phyloP scores from a whole-genome alignment of 2,329 filamentous ascomycete genomes.

The Calonectria pteridis region DNA sequence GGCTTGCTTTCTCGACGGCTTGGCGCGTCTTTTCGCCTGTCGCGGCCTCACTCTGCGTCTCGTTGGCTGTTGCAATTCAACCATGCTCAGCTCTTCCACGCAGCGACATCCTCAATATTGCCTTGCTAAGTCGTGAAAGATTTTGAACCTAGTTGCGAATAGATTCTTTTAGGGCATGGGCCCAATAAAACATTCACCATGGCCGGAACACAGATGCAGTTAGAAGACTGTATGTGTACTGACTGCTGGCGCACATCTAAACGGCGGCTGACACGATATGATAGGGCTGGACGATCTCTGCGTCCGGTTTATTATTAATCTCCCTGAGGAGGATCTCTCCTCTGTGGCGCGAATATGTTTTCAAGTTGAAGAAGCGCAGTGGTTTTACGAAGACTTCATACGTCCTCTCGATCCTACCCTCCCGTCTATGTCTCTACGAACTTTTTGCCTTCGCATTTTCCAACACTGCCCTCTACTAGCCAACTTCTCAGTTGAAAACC shows the following conservation, averaged over 20 bases:
- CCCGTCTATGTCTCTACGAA: slow-evolving; percentile 86
- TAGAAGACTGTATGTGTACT: slow-evolving; percentile 83
- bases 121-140: slow-evolving; percentile 48
- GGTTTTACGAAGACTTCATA: slow-evolving; percentile 99
- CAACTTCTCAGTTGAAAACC: slow-evolving; percentile 81
- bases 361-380: slow-evolving; percentile 98
- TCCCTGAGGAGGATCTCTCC: slow-evolving; percentile 89
- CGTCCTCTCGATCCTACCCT: slow-evolving; percentile 87
- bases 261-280: slow-evolving; percentile 38
- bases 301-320: slow-evolving; percentile 97
- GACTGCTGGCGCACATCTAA: slow-evolving; percentile 23
- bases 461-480: slow-evolving; percentile 92
- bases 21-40: slow-evolving; percentile 46
- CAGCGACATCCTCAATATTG: slow-evolving; percentile 46
- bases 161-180: slow-evolving; percentile 45
- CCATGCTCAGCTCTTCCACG: slow-evolving; percentile 50
- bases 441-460: slow-evolving; percentile 91
- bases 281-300: slow-evolving; percentile 96
- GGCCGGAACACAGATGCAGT: slow-evolving; percentile 82
- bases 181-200: slow-evolving; percentile 66
- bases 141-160: slow-evolving; percentile 19
- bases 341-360: slow-evolving; percentile 97
- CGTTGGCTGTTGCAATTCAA: slow-evolving; percentile 40
- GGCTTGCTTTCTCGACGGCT: slow-evolving; percentile 36
- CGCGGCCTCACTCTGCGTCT: slow-evolving; percentile 38